A percentile compares a stretch with the other conserved stretches of the same genome.
Evolutionary conservation across 2,329 filamentous ascomycete genomes (phyloP).

Genomic region (Talaromyces amestolkiae): DNA sequence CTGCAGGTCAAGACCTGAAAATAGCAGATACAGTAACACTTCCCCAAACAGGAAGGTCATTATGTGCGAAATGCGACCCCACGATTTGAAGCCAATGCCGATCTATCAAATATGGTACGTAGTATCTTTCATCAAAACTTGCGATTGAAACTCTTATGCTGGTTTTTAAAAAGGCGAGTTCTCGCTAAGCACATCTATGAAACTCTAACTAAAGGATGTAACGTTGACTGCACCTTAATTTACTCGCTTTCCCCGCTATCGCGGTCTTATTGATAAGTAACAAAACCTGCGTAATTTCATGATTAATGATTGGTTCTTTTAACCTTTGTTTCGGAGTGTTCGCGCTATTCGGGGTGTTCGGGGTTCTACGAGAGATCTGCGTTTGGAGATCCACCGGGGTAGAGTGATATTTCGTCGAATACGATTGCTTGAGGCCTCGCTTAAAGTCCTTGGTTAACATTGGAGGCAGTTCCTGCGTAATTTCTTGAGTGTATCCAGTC

Average conservation of each 20-base stretch:
- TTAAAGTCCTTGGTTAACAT: neutral
- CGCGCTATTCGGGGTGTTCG: neutral
- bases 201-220: neutral
- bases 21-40: neutral
- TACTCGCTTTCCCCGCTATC: neutral
- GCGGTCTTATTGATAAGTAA: neutral
- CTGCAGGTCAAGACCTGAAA: neutral
- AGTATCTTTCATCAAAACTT: neutral
- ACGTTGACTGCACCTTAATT: neutral
- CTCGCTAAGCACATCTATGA: neutral
- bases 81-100: neutral
- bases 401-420: neutral
- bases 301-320: neutral
- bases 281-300: neutral
- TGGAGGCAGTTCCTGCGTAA: neutral
- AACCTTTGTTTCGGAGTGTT: too few species aligned
- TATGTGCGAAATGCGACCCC: neutral
- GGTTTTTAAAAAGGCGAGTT: too few species aligned
- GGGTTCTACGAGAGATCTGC: neutral
- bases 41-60: neutral
- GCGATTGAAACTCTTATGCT: neutral
- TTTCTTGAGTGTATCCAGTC: neutral
- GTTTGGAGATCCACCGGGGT: neutral
- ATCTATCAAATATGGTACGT: neutral
- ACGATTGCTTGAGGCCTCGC: neutral